phyloP scores from a whole-genome alignment of 1,284 basidiomycete genomes.

The Fomitopsis pinicola region DNA sequence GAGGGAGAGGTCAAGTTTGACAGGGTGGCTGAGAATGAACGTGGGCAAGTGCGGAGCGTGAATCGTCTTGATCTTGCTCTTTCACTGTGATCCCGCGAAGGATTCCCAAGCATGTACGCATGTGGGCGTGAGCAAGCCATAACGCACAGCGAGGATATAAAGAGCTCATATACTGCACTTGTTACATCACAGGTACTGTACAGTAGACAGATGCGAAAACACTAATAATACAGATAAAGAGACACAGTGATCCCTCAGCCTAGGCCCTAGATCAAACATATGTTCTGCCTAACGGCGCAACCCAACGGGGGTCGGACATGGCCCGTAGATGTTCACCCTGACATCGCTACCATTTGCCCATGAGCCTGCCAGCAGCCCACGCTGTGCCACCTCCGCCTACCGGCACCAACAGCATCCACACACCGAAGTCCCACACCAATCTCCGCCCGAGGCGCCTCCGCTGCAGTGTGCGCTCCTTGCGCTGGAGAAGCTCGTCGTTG shows the following conservation, averaged over 20 bases:
- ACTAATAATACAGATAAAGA: slow-evolving; percentile 2
- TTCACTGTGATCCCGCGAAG: background rate
- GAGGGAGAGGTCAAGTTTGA: background rate
- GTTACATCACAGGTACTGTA: background rate
- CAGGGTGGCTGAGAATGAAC: background rate
- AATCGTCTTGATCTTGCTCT: background rate
- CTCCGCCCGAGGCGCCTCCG: slow-evolving; percentile 56
- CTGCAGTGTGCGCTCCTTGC: slow-evolving; percentile 73
- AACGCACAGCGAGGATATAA: background rate
- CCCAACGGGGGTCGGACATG: background rate
- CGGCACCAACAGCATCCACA: slow-evolving; percentile 60
- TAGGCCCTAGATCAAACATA: background rate
- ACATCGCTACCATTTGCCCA: slow-evolving; percentile 33
- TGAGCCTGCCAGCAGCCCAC: slow-evolving; percentile 48
- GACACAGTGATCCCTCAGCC: background rate
- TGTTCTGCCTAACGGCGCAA: background rate
- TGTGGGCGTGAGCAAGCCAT: background rate
- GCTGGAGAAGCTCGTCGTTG: slow-evolving; percentile 60
- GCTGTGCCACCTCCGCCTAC: slow-evolving; percentile 46
- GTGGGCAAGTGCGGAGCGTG: background rate
- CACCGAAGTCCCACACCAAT: slow-evolving; percentile 67
- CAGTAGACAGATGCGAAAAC: background rate
- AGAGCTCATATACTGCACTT: background rate
- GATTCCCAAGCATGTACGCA: no score
- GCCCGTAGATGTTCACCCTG: background rate